Evolutionary conservation across 2,329 filamentous ascomycete genomes (phyloP), one percentile per base, ranked within the genome.

Genomic region (Cladophialophora bantiana): DNA sequence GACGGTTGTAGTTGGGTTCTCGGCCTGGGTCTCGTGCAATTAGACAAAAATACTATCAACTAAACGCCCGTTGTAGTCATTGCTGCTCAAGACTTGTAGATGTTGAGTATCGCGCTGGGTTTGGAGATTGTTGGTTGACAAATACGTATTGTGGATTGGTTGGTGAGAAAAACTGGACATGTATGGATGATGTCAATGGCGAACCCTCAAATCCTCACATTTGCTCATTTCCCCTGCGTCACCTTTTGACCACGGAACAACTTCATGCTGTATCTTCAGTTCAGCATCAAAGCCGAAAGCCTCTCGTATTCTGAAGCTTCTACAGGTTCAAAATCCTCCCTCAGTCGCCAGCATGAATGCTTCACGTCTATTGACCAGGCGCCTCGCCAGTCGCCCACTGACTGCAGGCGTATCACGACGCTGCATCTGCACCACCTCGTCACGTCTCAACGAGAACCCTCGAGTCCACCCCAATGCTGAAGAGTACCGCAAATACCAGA

Each of bases 401-500:
- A 40, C 57, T 12, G 40, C 53, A 6, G 45, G 55, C 10, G 38
- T 59, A 12, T 57, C 66, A n/a, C 63, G 61, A 57, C 68, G 68
- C 52, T 66, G 57, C 64, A 67, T 67, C 35, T 57, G 57, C 35
- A 66, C 64, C 36, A 66, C 63, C 38, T 45, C 57, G 18, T 57
- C 62, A 13, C 62, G 65, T 40, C 48, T 64, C 40, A 20, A 34
- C 7, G 57, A 59, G 12, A 68, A 61, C 40, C 62, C 65, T 7
- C 36, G 68, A 59, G 54, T 56, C 7, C 70, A 68, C 52, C 38
- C 58, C 70, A 88, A 82, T 10, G 81, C 83, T 26, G 79, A 83
- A 61, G 81, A 82, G 57, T 83, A 87, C 75, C 82, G 86, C 71
- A 82, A 85, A 71, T 80, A 80, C 67, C 86, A 89, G 77, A 83